phyloP scores from a whole-genome alignment of 176 grass and related monocot species.

The Lolium perenne region DNA sequence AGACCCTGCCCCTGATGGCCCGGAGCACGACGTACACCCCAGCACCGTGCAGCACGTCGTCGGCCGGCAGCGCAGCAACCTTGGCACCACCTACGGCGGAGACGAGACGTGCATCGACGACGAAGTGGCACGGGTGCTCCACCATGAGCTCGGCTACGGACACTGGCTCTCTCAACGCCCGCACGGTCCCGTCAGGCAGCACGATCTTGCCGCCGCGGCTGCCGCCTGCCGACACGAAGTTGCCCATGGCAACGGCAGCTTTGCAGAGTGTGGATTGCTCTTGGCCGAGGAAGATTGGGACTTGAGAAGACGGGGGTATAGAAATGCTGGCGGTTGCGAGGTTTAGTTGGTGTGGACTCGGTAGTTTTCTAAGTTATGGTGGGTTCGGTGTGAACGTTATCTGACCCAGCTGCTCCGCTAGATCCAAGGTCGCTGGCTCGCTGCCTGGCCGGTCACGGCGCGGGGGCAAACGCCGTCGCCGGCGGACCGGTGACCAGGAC shows the following conservation, averaged over 20 bases:
- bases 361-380: background rate
- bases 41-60: background rate
- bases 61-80: slow-evolving; percentile 1
- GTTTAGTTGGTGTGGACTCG: slow-evolving; percentile 2
- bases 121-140: slow-evolving; percentile 18
- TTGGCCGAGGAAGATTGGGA: background rate
- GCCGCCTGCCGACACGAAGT: background rate
- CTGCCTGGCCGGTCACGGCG: slow-evolving; percentile 2
- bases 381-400: background rate
- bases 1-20: slow-evolving; percentile 15
- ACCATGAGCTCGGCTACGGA: slow-evolving; percentile 25
- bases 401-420: background rate
- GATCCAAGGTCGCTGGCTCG: background rate
- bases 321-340: slow-evolving; percentile 11
- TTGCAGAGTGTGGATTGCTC: background rate
- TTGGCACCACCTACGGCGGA: background rate
- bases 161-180: background rate
- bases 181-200: slow-evolving; percentile 2
- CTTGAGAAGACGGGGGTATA: background rate
- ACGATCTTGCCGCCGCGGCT: slow-evolving; percentile 11
- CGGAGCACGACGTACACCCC: slow-evolving; percentile 22
- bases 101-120: background rate
- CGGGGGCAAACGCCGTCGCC: background rate
- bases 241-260: background rate
- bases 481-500: background rate